phyloP scores from a whole-genome alignment of 2,329 filamentous ascomycete genomes.

The Drechslerella coelobrocha region DNA sequence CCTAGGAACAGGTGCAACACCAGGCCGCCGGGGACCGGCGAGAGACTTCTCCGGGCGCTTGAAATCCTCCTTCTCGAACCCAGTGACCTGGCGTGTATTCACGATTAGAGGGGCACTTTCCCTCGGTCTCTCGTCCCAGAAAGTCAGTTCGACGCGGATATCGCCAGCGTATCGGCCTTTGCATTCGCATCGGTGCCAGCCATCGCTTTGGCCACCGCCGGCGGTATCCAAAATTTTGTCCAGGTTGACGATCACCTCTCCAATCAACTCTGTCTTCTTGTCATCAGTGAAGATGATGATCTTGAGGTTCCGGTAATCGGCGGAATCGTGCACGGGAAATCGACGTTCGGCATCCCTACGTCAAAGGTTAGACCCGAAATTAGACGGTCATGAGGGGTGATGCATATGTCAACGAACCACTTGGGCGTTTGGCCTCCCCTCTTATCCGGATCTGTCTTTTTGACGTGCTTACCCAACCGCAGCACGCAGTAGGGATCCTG shows the following conservation, averaged over 20 bases:
- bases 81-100: constrained; percentile 42
- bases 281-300: constrained; percentile 97
- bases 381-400: constrained; percentile 46
- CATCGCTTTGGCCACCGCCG: constrained; percentile 83
- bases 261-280: constrained; percentile 95
- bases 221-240: constrained; percentile 80
- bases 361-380: constrained; percentile 43
- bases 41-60: constrained; percentile 42
- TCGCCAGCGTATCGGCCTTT: constrained; percentile 96
- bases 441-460: constrained; percentile 93
- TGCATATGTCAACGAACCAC: constrained; percentile 70
- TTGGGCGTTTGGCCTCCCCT: constrained; percentile 92
- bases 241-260: constrained; percentile 88
- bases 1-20: constrained; percentile 22
- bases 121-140: constrained; percentile 87
- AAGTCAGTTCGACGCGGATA: constrained; percentile 92
- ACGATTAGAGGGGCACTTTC: constrained; percentile 60
- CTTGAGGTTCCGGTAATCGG: constrained; percentile 95
- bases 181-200: constrained; percentile 87
- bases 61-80: constrained; percentile 47
- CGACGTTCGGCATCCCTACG: constrained; percentile 94
- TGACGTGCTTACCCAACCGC: constrained; percentile 91
- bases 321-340: constrained; percentile 93
- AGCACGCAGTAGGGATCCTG: constrained; percentile 98
- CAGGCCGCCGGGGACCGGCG: constrained; percentile 37